Percentiles rank a stretch among this genome's conserved stretches.
phyloP scores from a whole-genome alignment of 2,329 filamentous ascomycete species.

The Laburnicola sp. region DNA sequence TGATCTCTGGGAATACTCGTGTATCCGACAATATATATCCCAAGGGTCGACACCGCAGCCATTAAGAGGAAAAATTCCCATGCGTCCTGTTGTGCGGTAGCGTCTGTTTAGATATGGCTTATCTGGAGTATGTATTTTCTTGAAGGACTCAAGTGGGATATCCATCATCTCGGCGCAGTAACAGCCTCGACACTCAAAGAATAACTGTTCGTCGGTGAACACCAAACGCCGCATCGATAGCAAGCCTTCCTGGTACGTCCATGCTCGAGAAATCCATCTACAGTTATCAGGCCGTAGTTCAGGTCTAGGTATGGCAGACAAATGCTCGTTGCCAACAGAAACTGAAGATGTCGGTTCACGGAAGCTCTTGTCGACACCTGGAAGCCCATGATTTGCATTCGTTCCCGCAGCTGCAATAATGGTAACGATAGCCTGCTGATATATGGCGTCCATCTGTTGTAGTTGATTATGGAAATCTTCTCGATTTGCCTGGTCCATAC shows the following conservation, averaged over 20 bases:
- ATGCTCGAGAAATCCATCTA: conserved; percentile 4
- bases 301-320: conserved; percentile 3
- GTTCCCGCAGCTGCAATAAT: conserved; percentile 14
- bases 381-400: conserved; percentile 9
- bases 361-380: conserved; percentile 6
- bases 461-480: conserved; percentile 9
- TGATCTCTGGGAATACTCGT: conserved; percentile 8
- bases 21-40: conserved; percentile 13
- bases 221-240: conserved; percentile 9
- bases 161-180: conserved; percentile 14
- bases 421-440: conserved; percentile 13
- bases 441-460: conserved; percentile 18
- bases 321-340: not conserved
- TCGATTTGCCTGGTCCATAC: conserved; percentile 8
- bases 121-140: conserved; percentile 9
- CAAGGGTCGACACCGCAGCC: conserved; percentile 13
- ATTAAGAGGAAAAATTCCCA: conserved; percentile 14
- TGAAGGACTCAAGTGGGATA: conserved; percentile 4
- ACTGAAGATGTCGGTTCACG: conserved; percentile 7
- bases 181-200: conserved; percentile 10
- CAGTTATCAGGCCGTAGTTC: not conserved
- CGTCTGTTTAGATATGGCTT: conserved; percentile 3
- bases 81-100: conserved; percentile 5
- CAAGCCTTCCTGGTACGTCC: conserved; percentile 16
- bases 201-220: conserved; percentile 12